These are phyloP conservation scores for Laburnicola sp. DNA, from an alignment of 2,329 filamentous ascomycete species.

Conservation along the genomic window DNA sequence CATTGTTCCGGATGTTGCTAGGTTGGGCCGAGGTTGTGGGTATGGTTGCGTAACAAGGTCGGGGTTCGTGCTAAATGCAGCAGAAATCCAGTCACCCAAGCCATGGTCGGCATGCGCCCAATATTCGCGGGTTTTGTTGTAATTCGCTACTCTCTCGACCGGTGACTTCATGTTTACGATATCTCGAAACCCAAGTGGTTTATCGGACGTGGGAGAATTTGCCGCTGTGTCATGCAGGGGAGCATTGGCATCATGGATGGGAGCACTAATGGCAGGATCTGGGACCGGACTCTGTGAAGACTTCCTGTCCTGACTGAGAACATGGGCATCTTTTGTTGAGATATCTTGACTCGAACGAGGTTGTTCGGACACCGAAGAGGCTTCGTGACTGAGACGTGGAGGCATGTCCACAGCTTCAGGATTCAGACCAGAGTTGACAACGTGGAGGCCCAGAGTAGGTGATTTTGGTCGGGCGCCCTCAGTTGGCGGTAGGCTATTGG, in stretches of 20 bases:
- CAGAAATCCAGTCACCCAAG: conserved; percentile 63
- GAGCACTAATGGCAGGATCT: conserved; percentile 9
- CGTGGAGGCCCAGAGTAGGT: conserved; percentile 44
- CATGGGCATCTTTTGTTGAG: background rate
- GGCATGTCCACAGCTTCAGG: conserved; percentile 45
- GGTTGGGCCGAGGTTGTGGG: conserved; percentile 23
- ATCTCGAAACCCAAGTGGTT: conserved; percentile 67
- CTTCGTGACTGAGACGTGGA: conserved; percentile 35
- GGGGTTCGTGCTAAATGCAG: conserved; percentile 55
- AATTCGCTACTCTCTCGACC: conserved; percentile 71
- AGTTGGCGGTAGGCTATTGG: conserved; percentile 21
- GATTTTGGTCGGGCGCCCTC: conserved; percentile 19
- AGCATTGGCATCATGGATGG: background rate
- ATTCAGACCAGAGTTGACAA: conserved; percentile 47
- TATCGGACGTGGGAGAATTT: conserved; percentile 32
- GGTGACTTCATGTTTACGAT: conserved; percentile 71
- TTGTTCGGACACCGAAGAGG: conserved; percentile 11
- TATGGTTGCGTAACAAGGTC: conserved; percentile 50
- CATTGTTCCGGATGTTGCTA: conserved; percentile 38
- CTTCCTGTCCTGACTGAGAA: conserved; percentile 12
- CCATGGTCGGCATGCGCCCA: conserved; percentile 76
- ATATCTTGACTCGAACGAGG: conserved; percentile 12
- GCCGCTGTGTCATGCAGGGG: conserved; percentile 18
- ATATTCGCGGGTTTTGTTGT: conserved; percentile 70
- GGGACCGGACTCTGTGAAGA: conserved; percentile 16